Conservation (phyloP, 352 stramenopile genomes). For the Globisporangium perplexum region DNA sequence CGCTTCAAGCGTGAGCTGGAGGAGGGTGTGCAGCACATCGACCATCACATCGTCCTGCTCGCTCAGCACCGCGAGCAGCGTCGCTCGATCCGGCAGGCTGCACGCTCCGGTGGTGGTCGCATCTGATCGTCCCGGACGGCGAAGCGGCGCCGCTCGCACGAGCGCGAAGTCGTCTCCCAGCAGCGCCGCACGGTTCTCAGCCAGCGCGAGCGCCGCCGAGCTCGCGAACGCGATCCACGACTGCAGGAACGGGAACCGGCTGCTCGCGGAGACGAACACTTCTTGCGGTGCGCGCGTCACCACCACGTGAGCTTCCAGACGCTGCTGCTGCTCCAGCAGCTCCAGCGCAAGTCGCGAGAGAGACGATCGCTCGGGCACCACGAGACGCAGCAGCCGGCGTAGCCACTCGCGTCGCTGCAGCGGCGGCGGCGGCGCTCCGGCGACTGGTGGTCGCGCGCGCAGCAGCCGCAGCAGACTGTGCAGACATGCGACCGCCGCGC, state of each 20-base stretch:
- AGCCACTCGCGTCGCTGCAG: slow-evolving; percentile 22
- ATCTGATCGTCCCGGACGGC: too few species aligned
- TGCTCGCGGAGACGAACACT: slow-evolving; percentile 29
- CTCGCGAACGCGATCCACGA: slow-evolving; percentile 42
- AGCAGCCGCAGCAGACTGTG: slow-evolving; percentile 20
- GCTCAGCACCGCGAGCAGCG: slow-evolving; percentile 43
- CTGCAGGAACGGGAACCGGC: slow-evolving; percentile 50
- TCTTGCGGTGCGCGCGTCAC: slow-evolving; percentile 11
- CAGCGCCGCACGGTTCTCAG: slow-evolving; percentile 6
- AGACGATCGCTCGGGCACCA: slow-evolving; percentile 20
- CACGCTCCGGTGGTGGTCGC: too few species aligned
- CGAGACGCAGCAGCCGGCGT: slow-evolving; percentile 9
- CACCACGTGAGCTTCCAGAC: not conserved
- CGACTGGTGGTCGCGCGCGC: too few species aligned
- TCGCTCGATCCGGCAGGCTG: slow-evolving; percentile 10
- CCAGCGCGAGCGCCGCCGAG: slow-evolving; percentile 17
- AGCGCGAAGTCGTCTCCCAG: not conserved
- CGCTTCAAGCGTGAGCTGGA: slow-evolving; percentile 15
- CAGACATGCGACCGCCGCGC: slow-evolving; percentile 28
- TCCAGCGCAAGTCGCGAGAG: slow-evolving; percentile 21
- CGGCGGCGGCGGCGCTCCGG: too few species aligned
- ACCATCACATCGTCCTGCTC: slow-evolving; percentile 74
- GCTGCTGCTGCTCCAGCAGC: slow-evolving; percentile 10
- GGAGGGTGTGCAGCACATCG: slow-evolving; percentile 44
- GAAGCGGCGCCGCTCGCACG: too few species aligned